Evolutionary conservation across 768 basidiomycete species (phyloP).

Genomic region (Lentinula lateritia): DNA sequence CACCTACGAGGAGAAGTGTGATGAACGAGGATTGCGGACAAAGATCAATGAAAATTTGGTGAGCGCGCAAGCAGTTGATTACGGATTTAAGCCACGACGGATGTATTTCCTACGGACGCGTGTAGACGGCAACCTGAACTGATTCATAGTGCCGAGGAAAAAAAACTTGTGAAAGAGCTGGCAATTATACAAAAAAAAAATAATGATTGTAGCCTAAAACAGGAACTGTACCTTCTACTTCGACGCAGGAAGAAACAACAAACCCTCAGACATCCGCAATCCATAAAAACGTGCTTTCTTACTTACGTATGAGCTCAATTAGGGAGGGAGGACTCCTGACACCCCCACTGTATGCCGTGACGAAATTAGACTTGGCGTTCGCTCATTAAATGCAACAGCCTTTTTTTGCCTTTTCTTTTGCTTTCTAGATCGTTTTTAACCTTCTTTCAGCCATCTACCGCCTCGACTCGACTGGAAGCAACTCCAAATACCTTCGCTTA

Average conservation of each 20-base stretch:
- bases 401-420: background rate
- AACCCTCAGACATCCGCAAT: background rate
- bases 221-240: no score
- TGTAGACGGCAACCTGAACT: background rate
- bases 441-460: background rate
- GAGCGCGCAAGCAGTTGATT: no score
- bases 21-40: no score
- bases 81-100: background rate
- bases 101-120: background rate
- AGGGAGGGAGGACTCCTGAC: background rate
- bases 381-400: background rate
- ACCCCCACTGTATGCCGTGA: background rate
- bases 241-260: no score
- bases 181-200: no score
- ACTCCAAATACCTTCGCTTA: background rate
- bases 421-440: background rate
- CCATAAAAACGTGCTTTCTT: background rate
- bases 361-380: background rate
- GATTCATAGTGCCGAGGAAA: background rate
- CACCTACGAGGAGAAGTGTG: no score
- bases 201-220: no score
- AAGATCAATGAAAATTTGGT: no score
- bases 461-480: background rate
- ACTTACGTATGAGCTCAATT: background rate
- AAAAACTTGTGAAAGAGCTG: no score